phyloP scores from a whole-genome alignment of 2,329 filamentous ascomycete genomes.

The Colletotrichum sp. region DNA sequence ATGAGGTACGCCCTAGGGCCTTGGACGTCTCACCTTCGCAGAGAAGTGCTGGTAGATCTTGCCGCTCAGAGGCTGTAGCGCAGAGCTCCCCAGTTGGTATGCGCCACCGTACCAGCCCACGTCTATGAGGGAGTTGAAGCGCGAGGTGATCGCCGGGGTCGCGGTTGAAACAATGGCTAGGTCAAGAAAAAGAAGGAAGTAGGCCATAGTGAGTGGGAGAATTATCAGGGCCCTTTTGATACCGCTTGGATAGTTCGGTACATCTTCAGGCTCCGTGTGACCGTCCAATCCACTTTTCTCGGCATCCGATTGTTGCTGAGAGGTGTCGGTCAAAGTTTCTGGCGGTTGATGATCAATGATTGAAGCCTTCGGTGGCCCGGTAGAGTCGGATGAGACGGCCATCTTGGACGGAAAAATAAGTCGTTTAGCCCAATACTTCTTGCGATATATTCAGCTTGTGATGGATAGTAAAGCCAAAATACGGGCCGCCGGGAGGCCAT shows the following conservation, averaged over 20 bases:
- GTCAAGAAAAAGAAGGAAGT: conserved; percentile 39
- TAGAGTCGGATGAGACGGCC: not conserved
- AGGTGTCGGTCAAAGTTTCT: not conserved
- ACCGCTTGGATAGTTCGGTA: not conserved
- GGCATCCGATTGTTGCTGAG: not conserved
- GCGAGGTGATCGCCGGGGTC: conserved; percentile 40
- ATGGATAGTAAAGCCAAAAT: not conserved
- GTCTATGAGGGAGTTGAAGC: conserved; percentile 43
- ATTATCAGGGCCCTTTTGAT: conserved; percentile 5
- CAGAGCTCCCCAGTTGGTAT: conserved; percentile 41
- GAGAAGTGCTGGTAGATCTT: conserved; percentile 45
- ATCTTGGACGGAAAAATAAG: not conserved
- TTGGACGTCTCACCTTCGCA: conserved; percentile 34
- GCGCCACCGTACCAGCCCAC: conserved; percentile 49
- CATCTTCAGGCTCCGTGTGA: not conserved
- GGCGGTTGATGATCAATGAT: not conserved
- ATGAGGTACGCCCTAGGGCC: not conserved
- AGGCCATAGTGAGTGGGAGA: conserved; percentile 31
- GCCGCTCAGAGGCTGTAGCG: conserved; percentile 47
- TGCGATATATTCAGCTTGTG: not conserved
- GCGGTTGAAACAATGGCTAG: conserved; percentile 42
- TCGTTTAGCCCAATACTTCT: not conserved
- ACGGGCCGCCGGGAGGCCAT: not conserved
- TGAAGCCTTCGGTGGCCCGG: not conserved
- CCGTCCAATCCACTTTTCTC: not conserved